Conservation (phyloP, 768 basidiomycete genomes). For the Cubamyces lactineus region DNA sequence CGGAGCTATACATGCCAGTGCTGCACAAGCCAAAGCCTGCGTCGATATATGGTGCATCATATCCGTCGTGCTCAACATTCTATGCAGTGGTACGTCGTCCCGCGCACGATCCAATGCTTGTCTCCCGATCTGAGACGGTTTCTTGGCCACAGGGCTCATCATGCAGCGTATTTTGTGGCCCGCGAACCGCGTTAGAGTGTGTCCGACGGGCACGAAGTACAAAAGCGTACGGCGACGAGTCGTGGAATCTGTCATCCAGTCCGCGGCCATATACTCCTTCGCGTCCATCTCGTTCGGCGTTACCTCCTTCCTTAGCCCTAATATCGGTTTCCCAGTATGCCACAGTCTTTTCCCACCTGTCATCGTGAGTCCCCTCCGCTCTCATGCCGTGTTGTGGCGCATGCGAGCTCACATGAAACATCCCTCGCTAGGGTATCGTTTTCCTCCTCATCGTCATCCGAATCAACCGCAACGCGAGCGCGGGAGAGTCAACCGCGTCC, state of each 20-base stretch:
- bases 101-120: not conserved
- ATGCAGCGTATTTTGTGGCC: slow-evolving; percentile 17
- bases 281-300: slow-evolving; percentile 17
- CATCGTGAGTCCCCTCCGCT: slow-evolving; percentile 7
- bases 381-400: too few relatives aligned
- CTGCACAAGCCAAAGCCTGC: slow-evolving; percentile 4
- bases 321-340: slow-evolving; percentile 17
- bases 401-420: not conserved
- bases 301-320: slow-evolving; percentile 17
- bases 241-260: slow-evolving; percentile 13
- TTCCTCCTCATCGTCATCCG: slow-evolving; percentile 19
- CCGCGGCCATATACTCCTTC: slow-evolving; percentile 17
- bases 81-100: slow-evolving; percentile 16
- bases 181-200: not conserved
- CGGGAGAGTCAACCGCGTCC: not conserved
- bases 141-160: slow-evolving; percentile 4
- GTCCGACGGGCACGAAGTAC: not conserved
- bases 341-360: slow-evolving; percentile 16
- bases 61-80: slow-evolving; percentile 19
- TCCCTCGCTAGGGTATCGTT: slow-evolving; percentile 9
- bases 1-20: not conserved
- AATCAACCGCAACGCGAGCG: slow-evolving; percentile 11
- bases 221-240: slow-evolving; percentile 11
- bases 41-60: slow-evolving; percentile 16
- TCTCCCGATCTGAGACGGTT: not conserved